phyloP scores from a whole-genome alignment of 148 eudicot species.

The Nepenthes gracilis region DNA sequence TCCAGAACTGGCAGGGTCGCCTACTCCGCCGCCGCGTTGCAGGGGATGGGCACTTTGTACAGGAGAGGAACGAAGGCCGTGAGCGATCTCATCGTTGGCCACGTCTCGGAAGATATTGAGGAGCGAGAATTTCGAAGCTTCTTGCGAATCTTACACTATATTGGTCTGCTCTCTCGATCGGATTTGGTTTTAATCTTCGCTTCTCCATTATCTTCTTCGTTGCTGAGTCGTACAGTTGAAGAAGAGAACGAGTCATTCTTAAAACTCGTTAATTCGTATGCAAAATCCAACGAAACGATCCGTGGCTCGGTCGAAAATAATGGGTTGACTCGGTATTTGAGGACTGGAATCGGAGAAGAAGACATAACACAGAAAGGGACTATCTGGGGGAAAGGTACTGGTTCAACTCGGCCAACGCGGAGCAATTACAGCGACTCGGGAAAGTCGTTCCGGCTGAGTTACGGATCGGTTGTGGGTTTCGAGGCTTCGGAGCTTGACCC shows the following conservation, averaged over 20 bases:
- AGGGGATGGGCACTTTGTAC: slow-evolving; percentile 55
- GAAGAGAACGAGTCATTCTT: slow-evolving; percentile 40
- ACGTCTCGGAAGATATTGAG: slow-evolving; percentile 25
- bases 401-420: not conserved
- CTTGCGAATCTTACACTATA: slow-evolving; percentile 23
- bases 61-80: slow-evolving; percentile 41
- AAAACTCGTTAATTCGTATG: slow-evolving; percentile 15
- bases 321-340: slow-evolving; percentile 24
- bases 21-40: slow-evolving; percentile 27
- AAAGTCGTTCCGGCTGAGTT: slow-evolving; percentile 34
- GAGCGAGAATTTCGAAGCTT: slow-evolving; percentile 23
- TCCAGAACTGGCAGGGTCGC: not conserved
- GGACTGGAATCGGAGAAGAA: slow-evolving; percentile 20
- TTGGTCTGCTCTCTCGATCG: slow-evolving; percentile 28
- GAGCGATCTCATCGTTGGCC: slow-evolving; percentile 50
- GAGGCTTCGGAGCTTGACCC: slow-evolving; percentile 72
- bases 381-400: slow-evolving; percentile 37
- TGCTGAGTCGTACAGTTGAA: slow-evolving; percentile 9
- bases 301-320: slow-evolving; percentile 7
- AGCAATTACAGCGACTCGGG: slow-evolving; percentile 13
- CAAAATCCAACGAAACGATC: not conserved
- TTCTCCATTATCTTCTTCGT: slow-evolving; percentile 5
- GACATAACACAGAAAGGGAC: slow-evolving; percentile 21
- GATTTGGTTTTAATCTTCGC: slow-evolving; percentile 41
- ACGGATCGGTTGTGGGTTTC: slow-evolving; percentile 77